Base-by-base conservation (phyloP, 805 yeast species). In the Isabelozyma pseudorhagii region DNA sequence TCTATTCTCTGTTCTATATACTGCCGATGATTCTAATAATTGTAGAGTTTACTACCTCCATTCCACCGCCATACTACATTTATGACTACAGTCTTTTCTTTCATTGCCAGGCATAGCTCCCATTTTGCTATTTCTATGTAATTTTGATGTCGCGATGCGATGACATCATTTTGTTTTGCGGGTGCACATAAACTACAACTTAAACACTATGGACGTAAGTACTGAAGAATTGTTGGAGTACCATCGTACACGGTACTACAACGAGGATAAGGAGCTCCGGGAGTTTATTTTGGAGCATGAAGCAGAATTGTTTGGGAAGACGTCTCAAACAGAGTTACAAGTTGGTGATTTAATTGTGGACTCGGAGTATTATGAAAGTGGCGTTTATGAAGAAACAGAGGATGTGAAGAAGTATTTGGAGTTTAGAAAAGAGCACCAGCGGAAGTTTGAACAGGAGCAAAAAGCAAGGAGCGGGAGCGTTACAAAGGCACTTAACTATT, bases 401-500 rank as follows among this genome's bases (percentile, higher is more conserved):
- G 21, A 39, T 5, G 53, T 50, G 8, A 54, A 54, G 40, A 52
- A 54, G 11, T 64, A 54, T 44, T 7, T 56, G 7, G 49, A 48
- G 25, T 15, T 50, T 8, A 67, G 62, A 47, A 44, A 53, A 42
- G 45, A 47, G 8, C 72, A 68, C 43, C 52, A 46, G 43, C 48
- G 42, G 14, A 54, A 56, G 21, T 68, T 68, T 45, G 47, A 58
- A 17, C 46, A 57, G 14, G 36, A 31, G 36, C 36, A 31, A 31
- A 31, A 72, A 68, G 45, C 59, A 67, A 17, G 42, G 51, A 25
- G 45, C 53, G 13, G 63, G 57, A 46, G 68, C 68, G 1, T 43
- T 63, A 44, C 6, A 21, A 25, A 14, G 28, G 15, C 43, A 41
- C 11, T 25, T 17, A 10, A 7, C 27, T 9, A 48, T 48, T 47